Base-by-base conservation (phyloP, 768 basidiomycete species). In the Baorangia bicolor region DNA sequence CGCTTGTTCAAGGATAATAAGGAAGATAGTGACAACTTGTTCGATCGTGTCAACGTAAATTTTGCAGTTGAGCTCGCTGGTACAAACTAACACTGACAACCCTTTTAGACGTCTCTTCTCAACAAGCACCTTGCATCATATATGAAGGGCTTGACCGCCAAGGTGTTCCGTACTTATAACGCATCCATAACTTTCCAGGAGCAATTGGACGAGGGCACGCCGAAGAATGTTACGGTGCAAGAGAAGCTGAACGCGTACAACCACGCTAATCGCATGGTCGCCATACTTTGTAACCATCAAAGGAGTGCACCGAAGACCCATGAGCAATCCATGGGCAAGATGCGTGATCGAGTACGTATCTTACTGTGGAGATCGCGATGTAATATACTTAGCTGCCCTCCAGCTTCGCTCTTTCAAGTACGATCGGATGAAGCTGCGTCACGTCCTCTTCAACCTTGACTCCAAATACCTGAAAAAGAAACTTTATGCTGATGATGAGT, bases 111-210 rank as follows among this genome's bases (percentile, higher is more conserved):
- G 3, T 76, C 81, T 8, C 77, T 79, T 9, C 75, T 99, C 56
- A 99, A 99, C 77, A 95, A 94, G 69, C 94, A 98, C 72, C 79
- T 99, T 56, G 84, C 83, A 42, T 84, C 82, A 28, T 94, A 96
- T 71, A 99, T 98, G 97, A 92, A 94, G 58, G 97, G 97, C 18
- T 81, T 99, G 27, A 96, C 97, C 0, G 97, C 97, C 55, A 99
- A 99, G 72, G 97, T 99, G 27, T 99, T 99, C 81, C 96, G 97
- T 93, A 99, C 97, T 49, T 99, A 91, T 77, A 99, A 99, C 67
- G 97, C 97, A 23, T 98, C 97, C 25, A 86, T 85, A 69, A 97
- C 96, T 2, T 97, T 98, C 78, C 94, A 98, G 69, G 79, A 90
- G 42, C 86, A 96, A 59, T 77, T 98, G 57, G 92, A 95, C 63